Evolutionary conservation across 805 yeast genomes (phyloP).

Genomic region (Ascoidea asiatica): DNA sequence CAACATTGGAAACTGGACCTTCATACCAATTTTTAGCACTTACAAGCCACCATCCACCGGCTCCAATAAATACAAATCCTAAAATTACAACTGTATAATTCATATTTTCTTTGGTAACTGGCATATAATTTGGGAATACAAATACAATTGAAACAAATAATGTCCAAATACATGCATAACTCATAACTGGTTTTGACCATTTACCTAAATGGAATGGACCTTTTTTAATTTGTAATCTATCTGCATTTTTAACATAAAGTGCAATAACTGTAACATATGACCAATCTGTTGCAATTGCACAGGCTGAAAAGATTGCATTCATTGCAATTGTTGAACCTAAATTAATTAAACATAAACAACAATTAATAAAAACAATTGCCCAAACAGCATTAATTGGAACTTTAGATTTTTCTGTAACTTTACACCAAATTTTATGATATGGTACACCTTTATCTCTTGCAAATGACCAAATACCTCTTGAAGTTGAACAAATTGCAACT

Average conservation of each 20-base stretch:
- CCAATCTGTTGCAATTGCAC: constrained; percentile 42
- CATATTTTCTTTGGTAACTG: constrained; percentile 49
- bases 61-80: constrained; percentile 31
- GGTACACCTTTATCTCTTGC: constrained; percentile 54
- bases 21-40: no score
- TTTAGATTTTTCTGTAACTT: constrained; percentile 30
- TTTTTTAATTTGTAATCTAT: constrained; percentile 36
- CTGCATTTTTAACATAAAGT: constrained; percentile 30
- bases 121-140: constrained; percentile 51
- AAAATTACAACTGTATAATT: constrained; percentile 49
- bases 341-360: constrained; percentile 39
- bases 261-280: constrained; percentile 47
- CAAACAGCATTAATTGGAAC: constrained; percentile 52
- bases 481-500: constrained; percentile 63
- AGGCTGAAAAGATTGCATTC: constrained; percentile 48
- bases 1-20: no score
- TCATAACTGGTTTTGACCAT: constrained; percentile 35
- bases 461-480: constrained; percentile 57
- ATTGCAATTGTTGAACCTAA: constrained; percentile 58
- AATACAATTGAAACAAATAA: constrained; percentile 44
- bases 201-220: constrained; percentile 52
- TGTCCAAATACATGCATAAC: constrained; percentile 42
- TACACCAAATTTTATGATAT: constrained; percentile 35
- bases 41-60: no score
- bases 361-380: constrained; percentile 40